Evolutionary conservation across 2,329 filamentous ascomycete genomes (phyloP), one percentile per base, ranked within the genome.

Genomic region (Arachnomyces sp.): DNA sequence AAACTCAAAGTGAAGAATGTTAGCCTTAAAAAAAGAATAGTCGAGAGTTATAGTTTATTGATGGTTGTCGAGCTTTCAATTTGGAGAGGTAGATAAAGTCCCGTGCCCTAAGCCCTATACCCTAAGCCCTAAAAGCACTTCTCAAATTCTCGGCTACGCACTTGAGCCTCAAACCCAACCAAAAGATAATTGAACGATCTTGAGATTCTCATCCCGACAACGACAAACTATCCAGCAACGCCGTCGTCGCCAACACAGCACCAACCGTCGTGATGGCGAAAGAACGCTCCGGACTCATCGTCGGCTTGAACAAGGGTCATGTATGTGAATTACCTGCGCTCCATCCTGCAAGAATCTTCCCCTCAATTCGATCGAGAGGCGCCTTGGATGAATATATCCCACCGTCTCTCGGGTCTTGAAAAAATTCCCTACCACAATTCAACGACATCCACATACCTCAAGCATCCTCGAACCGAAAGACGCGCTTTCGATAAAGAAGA

Each of bases 231-330:
- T 42, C 34, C 36, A 30, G 35, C 42, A 40, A 38, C 38, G 38
- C 42, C 36, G 44, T 40, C 36, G 44, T 41, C 47, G 46, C 45
- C 45, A 47, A 43, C 44, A 48, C 47, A 47, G 47, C 48, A 53
- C 52, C 56, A 61, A 59, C 56, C 53, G 54, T 63, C 62, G 64
- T 61, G 57, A 72, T 72, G 69, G 67, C 68, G 49, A 67, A 68
- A 56, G 67, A 72, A 65, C 65, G 66, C 52, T 65, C 66, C 61
- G 69, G 69, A 59, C 67, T 82, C 62, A 68, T 72, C 65, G 63
- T 74, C 60, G 78, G 78, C 62, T 64, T 79, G 59, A 82, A 82
- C 69, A 71, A 71, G 60, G 78, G 78, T 64, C 77, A 80, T 65
- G 78, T 82, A 79, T 63, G 78, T 80, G 53, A 34, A 34, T 41